phyloP scores from a whole-genome alignment of 768 basidiomycete species.

The Termitomyces sp. region DNA sequence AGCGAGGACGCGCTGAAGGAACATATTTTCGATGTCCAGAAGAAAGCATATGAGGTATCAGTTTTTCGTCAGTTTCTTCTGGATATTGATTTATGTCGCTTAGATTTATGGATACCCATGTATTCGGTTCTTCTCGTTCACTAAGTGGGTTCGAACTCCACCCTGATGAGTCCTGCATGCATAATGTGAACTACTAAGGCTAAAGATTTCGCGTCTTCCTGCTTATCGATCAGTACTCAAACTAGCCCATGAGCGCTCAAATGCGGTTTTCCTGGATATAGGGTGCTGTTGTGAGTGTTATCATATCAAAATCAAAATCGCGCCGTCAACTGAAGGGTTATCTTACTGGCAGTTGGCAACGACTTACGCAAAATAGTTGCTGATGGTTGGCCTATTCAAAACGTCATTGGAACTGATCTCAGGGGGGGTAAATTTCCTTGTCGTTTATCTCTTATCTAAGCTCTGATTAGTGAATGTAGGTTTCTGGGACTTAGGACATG shows the following conservation, averaged over 20 bases:
- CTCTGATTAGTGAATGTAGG: slow-evolving; percentile 21
- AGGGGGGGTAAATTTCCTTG: slow-evolving; percentile 16
- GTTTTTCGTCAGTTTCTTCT: neutral
- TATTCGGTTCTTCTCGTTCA: slow-evolving; percentile 24
- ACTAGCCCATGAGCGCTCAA: slow-evolving; percentile 11
- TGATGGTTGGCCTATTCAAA: slow-evolving; percentile 26
- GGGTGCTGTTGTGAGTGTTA: slow-evolving; percentile 26
- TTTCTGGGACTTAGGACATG: slow-evolving; percentile 51
- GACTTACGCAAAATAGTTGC: slow-evolving; percentile 24
- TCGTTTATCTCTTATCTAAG: neutral
- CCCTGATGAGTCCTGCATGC: neutral
- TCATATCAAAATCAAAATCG: neutral
- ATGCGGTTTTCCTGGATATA: slow-evolving; percentile 26
- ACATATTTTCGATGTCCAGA: slow-evolving; percentile 26
- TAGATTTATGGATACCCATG: slow-evolving; percentile 26
- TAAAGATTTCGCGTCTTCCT: slow-evolving; percentile 22
- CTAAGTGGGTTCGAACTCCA: slow-evolving; percentile 14
- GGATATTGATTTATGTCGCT: neutral
- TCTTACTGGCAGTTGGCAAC: slow-evolving; percentile 21
- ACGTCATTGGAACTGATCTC: slow-evolving; percentile 25
- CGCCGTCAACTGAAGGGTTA: neutral
- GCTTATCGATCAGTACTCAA: slow-evolving; percentile 22
- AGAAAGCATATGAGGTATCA: slow-evolving; percentile 25
- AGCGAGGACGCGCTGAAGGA: slow-evolving; percentile 21
- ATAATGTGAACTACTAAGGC: slow-evolving; percentile 1